Percentiles rank a stretch among this genome's conserved stretches.
These are phyloP conservation scores for Backusella tarrabulga DNA, from an alignment of 192 early-diverging fungal species.

Conservation along the genomic window DNA sequence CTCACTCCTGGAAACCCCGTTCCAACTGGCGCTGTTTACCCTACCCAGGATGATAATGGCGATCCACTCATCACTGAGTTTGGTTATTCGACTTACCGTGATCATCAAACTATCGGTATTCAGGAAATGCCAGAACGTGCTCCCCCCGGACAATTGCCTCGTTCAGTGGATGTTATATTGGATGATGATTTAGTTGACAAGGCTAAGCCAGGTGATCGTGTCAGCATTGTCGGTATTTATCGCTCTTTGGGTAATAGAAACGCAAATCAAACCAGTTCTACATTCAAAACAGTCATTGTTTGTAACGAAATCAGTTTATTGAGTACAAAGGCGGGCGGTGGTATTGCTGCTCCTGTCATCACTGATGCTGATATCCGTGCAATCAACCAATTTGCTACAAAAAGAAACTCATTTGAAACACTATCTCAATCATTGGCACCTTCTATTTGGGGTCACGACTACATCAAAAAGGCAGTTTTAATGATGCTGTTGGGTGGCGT, in stretches of 20 bases:
- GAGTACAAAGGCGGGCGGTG: constrained; percentile 70
- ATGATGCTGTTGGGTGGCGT: constrained; percentile 88
- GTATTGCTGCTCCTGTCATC: constrained; percentile 67
- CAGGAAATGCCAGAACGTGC: constrained; percentile 99
- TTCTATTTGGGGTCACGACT: constrained; percentile 84
- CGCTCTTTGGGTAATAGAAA: constrained; percentile 80
- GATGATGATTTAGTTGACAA: constrained; percentile 96
- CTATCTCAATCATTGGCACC: constrained; percentile 89
- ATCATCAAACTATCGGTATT: constrained; percentile 90
- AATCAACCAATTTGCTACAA: constrained; percentile 75
- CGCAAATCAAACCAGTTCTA: constrained; percentile 72
- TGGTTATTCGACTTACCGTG: constrained; percentile 84
- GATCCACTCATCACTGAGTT: constrained; percentile 92
- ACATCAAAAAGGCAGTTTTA: constrained; percentile 94
- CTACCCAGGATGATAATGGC: constrained; percentile 93
- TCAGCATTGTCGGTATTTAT: constrained; percentile 92
- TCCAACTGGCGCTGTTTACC: constrained; percentile 79
- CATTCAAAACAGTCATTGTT: constrained; percentile 89
- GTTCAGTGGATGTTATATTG: constrained; percentile 91
- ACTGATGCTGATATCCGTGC: constrained; percentile 85
- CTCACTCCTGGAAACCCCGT: constrained; percentile 68
- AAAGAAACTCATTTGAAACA: constrained; percentile 74
- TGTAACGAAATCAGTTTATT: constrained; percentile 81
- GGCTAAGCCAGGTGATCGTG: constrained; percentile 96
- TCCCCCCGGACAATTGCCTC: constrained; percentile 89